phyloP scores from a whole-genome alignment of 768 basidiomycete species.

The Ramaria sp. region DNA sequence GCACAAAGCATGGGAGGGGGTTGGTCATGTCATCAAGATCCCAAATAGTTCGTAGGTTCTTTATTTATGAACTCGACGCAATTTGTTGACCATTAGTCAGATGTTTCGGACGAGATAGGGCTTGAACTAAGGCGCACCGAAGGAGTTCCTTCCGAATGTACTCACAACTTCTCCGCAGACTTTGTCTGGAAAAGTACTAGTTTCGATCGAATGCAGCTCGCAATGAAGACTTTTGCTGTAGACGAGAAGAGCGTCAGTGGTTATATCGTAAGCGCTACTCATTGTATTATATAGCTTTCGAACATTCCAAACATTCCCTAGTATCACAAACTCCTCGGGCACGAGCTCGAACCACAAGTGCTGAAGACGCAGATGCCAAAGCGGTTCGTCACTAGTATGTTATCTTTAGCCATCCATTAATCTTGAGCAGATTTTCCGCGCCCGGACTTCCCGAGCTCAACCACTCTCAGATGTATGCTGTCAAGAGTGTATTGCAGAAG shows the following conservation, averaged over 20 bases:
- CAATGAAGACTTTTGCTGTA: conserved; percentile 99
- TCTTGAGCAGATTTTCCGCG: conserved; percentile 59
- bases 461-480: conserved; percentile 99
- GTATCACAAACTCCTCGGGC: conserved; percentile 98
- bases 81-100: conserved; percentile 27
- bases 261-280: conserved; percentile 64
- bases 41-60: conserved; percentile 72
- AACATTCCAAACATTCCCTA: conserved; percentile 21
- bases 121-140: conserved; percentile 85
- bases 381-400: conserved; percentile 25
- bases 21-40: conserved; percentile 97
- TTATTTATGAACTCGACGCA: background rate
- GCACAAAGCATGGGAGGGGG: conserved; percentile 93
- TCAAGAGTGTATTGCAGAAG: conserved; percentile 97
- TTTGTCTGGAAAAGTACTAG: conserved; percentile 99
- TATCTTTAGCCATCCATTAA: background rate
- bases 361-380: conserved; percentile 91
- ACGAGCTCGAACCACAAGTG: conserved; percentile 92
- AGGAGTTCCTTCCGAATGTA: conserved; percentile 87
- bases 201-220: conserved; percentile 98
- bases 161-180: conserved; percentile 93
- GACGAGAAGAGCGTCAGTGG: conserved; percentile 99
- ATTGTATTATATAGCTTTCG: conserved; percentile 2
- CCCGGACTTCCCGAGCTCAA: conserved; percentile 97
- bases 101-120: conserved; percentile 96